Evolutionary conservation across 441 rosid genomes (phyloP), one percentile per base, ranked within the genome.

Genomic region (Corymbia calophylla): DNA sequence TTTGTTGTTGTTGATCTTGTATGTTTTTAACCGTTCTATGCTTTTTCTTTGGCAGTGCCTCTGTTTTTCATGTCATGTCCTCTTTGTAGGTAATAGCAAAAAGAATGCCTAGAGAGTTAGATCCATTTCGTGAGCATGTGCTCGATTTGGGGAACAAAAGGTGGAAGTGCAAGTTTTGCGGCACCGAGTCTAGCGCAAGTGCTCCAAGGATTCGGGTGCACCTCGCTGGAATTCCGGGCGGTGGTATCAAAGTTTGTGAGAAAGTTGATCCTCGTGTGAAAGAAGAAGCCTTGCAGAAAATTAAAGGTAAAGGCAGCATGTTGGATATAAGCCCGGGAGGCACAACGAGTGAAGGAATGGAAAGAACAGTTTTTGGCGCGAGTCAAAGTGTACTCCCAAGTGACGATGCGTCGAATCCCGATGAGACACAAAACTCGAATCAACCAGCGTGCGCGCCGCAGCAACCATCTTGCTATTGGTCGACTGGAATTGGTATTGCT

Each of bases 61-160:
- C 31, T 27, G 3, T 27, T 27, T 60, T 27, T 60, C 4, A 27
- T 60, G 66, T 60, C 15, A 11, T 27, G 66, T 60, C 16, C 31
- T 60, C 31, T 60, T 5, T 5, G 66, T 60, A 5, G 64, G 31
- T 56, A 56, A 23, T 23, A 56, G 29, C 29, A 9, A 23, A 4
- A 56, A 23, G 62, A 9, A 56, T 56, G 62, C 62, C 62, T 23
- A 56, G 0, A 4, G 29, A 56, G 29, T 0, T 0, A 0, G 62
- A 25, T 25, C n/a, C 0, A 27, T 4, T 60, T 60, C 6, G 64
- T 25, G 3, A 58, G 64, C 23, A 25, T 58, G 64, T 58, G 64
- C 39, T 60, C 0, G 0, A 39, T 4, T 1, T 56, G 47, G 1
- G 21, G 31, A 18, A 23, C 27, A 18, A 1, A 0, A 48, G 1